Percentiles rank a stretch among this genome's conserved stretches.
These are phyloP conservation scores for Abortiporus biennis DNA, from an alignment of 1,284 basidiomycete genomes.

Conservation along the genomic window DNA sequence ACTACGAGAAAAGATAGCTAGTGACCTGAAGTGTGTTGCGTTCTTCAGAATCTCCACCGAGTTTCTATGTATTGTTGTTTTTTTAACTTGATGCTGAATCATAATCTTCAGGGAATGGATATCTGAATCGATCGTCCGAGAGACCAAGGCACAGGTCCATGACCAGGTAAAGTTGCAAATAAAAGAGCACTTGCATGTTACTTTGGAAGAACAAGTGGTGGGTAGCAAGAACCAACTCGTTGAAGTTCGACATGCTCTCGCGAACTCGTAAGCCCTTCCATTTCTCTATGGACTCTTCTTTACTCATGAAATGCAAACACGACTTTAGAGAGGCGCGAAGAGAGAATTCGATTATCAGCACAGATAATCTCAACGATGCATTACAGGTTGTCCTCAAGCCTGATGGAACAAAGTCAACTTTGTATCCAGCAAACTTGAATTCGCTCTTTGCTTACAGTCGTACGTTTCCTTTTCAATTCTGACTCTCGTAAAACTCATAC, in stretches of 20 bases:
- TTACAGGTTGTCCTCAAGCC: slow-evolving; percentile 38
- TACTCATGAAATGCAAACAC: neutral
- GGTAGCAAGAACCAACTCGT: slow-evolving; percentile 36
- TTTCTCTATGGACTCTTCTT: neutral
- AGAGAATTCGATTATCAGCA: slow-evolving; percentile 37
- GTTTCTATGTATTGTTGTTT: neutral
- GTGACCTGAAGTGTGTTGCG: slow-evolving; percentile 26
- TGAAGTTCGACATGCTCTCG: slow-evolving; percentile 35
- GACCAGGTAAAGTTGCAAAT: slow-evolving; percentile 42
- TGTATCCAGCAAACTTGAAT: slow-evolving; percentile 43
- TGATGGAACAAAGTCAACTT: slow-evolving; percentile 38
- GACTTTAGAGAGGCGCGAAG: slow-evolving; percentile 39
- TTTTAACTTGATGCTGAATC: neutral
- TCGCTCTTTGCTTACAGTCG: slow-evolving; percentile 46
- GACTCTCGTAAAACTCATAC: slow-evolving; percentile 1
- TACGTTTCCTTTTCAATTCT: slow-evolving; percentile 21
- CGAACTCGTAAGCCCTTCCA: slow-evolving; percentile 41
- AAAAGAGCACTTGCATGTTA: slow-evolving; percentile 37
- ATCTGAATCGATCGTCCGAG: slow-evolving; percentile 28
- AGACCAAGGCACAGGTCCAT: slow-evolving; percentile 35
- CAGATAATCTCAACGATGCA: slow-evolving; percentile 35
- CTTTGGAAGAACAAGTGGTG: slow-evolving; percentile 36
- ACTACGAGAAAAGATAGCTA: slow-evolving; percentile 25
- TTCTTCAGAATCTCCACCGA: no score
- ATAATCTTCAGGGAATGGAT: slow-evolving; percentile 26